Conservation (phyloP, 352 stramenopile species). For the Blastocystis hominis region DNA sequence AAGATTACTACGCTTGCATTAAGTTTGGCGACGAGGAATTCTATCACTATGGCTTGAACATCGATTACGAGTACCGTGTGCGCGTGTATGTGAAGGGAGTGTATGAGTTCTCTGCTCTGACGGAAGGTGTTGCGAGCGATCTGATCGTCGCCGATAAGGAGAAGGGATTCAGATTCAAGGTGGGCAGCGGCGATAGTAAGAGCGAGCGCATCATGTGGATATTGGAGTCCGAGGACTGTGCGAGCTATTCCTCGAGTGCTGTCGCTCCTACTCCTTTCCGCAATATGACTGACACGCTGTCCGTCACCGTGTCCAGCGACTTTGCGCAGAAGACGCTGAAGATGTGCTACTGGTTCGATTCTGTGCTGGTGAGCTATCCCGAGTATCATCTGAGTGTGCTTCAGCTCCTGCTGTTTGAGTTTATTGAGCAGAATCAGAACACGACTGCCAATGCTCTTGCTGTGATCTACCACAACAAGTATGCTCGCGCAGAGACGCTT, state of each 20-base stretch:
- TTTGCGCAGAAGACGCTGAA: background rate
- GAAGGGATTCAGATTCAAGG: conserved; percentile 46
- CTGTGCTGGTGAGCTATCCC: conserved; percentile 36
- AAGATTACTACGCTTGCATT: conserved; percentile 34
- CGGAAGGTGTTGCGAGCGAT: background rate
- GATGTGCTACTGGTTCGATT: conserved; percentile 56
- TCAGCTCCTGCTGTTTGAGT: conserved; percentile 33
- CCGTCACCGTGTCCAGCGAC: background rate
- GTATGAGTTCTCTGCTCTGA: conserved; percentile 27
- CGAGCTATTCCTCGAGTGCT: background rate
- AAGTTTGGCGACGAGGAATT: conserved; percentile 48
- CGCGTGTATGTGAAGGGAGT: conserved; percentile 52
- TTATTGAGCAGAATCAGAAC: background rate
- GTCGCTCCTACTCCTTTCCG: background rate
- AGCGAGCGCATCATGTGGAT: conserved; percentile 16
- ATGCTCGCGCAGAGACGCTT: background rate
- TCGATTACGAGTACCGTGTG: background rate
- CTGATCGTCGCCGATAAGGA: conserved; percentile 37
- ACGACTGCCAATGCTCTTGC: background rate
- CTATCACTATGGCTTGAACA: conserved; percentile 31
- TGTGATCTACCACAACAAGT: conserved; percentile 50
- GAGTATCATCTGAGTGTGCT: conserved; percentile 30
- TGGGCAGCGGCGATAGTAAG: conserved; percentile 16
- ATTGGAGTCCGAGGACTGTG: background rate
- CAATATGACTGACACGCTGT: background rate